A percentile compares a stretch with the other conserved stretches of the same genome.
These are phyloP conservation scores for Monosporascus sp. DNA, from an alignment of 2,329 filamentous ascomycete genomes.

Conservation along the genomic window DNA sequence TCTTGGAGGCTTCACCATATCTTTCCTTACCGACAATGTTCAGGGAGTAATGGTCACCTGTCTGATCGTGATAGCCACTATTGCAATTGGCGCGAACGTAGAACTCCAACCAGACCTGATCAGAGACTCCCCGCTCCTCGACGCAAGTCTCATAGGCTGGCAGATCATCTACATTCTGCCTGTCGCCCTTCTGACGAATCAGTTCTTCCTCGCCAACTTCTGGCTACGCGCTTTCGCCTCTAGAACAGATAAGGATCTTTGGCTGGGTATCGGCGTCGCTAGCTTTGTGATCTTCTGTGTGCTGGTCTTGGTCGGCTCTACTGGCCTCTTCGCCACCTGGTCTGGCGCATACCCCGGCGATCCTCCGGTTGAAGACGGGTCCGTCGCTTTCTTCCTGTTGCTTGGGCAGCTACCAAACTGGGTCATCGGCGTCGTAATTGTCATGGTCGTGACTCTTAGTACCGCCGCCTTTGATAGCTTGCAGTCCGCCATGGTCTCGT, in stretches of 20 bases:
- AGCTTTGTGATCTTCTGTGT: slow-evolving; percentile 61
- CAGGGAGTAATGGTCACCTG: slow-evolving; percentile 74
- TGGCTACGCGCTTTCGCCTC: slow-evolving; percentile 82
- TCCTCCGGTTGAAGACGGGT: slow-evolving; percentile 52
- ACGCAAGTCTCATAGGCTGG: slow-evolving; percentile 70
- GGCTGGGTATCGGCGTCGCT: slow-evolving; percentile 67
- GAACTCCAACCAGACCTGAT: slow-evolving; percentile 66
- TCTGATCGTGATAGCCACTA: slow-evolving; percentile 69
- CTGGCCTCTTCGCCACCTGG: slow-evolving; percentile 74
- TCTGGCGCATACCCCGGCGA: slow-evolving; percentile 65
- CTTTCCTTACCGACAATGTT: slow-evolving; percentile 77
- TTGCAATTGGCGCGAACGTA: slow-evolving; percentile 72
- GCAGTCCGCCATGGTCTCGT: slow-evolving; percentile 81
- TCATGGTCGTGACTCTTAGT: slow-evolving; percentile 73
- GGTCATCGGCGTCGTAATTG: slow-evolving; percentile 76
- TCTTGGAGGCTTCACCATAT: slow-evolving; percentile 76
- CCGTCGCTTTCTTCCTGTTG: slow-evolving; percentile 70
- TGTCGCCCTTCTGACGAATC: slow-evolving; percentile 74
- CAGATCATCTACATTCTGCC: slow-evolving; percentile 82
- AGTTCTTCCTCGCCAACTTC: slow-evolving; percentile 81
- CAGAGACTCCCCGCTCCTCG: slow-evolving; percentile 61
- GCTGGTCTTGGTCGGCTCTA: slow-evolving; percentile 65
- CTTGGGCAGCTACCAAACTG: slow-evolving; percentile 67
- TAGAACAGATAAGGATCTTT: slow-evolving; percentile 71
- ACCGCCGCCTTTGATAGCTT: slow-evolving; percentile 76